A percentile compares a stretch with the other conserved stretches of the same genome.
Evolutionary conservation across 2,329 filamentous ascomycete genomes (phyloP).

Genomic region (Trichoderma guizhouense): DNA sequence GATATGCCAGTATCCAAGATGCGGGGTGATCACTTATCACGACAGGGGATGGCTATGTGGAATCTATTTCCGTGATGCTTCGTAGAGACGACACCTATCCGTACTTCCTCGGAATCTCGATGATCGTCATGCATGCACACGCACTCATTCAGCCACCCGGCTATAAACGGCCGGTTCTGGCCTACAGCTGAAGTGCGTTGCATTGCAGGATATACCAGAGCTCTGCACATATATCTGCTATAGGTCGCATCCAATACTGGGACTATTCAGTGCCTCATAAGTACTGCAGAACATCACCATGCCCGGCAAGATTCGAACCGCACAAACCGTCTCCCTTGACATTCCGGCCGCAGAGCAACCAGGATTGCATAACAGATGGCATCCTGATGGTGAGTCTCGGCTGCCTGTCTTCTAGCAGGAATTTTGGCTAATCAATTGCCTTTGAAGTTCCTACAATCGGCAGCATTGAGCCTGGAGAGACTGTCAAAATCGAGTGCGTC

Average conservation of each 20-base stretch:
- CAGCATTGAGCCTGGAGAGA: conserved; percentile 76
- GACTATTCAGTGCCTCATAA: not conserved
- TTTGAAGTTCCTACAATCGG: conserved; percentile 66
- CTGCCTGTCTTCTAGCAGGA: no score
- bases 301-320: conserved; percentile 59
- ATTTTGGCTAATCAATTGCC: not conserved
- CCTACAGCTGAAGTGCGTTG: not conserved
- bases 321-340: conserved; percentile 47
- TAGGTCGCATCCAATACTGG: not conserved
- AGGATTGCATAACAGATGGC: conserved; percentile 82
- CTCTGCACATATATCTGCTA: not conserved
- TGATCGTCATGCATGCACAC: not conserved
- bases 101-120: not conserved
- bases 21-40: conserved; percentile 2
- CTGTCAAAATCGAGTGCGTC: conserved; percentile 89
- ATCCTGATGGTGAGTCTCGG: conserved; percentile 69
- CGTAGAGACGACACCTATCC: not conserved
- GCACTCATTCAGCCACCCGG: not conserved
- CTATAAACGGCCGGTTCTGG: not conserved
- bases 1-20: not conserved
- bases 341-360: conserved; percentile 68
- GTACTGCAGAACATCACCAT: conserved; percentile 17
- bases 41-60: not conserved
- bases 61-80: not conserved
- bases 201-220: not conserved